Evolutionary conservation across 495 filamentous ascomycete species (phyloP), one percentile per base, ranked within the genome.

Genomic region (Parathielavia hyrcaniae): DNA sequence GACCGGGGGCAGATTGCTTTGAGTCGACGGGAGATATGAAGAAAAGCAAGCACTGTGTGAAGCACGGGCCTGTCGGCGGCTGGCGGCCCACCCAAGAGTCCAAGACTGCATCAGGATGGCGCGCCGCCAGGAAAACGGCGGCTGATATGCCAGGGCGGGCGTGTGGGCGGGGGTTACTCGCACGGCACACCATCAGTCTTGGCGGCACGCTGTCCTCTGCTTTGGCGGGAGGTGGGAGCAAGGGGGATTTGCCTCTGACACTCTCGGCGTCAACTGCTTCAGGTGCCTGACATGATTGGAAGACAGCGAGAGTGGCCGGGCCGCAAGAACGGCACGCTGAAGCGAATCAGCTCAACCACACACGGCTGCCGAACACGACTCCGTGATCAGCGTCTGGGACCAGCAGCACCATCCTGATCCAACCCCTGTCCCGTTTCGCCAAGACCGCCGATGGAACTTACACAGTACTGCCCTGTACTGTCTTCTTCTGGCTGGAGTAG

Each of bases 221-320:
- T 50, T 52, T 23, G 50, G 47, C 48, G 23, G 20, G 14, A 14
- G 14, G 11, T 10, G 30, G 13, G 46, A 22, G 34, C 38, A 38
- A 48, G 58, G 65, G 63, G 60, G 61, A 55, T 35, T 14, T 1
- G 55, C 49, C 55, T 70, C 63, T 61, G 57, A 70, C 66, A 67
- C 59, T 53, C 62, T 62, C 61, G 60, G 65, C 65, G 61, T 65
- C 65, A 70, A 70, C 63, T 58, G 56, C 52, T 34, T 48, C 36
- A n/a, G 30, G 17, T 55, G 56, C 51, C 40, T 53, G 57, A 62
- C 58, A 45, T 56, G 50, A 52, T 49, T 53, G 59, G 58, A 30
- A 14, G 64, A 43, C 44, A 41, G 14, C 8, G 49, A 10, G 16
- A 34, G 34, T 22, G 55, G 32, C 50, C 38, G 34, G 35, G 16